Percentiles rank a stretch among this genome's conserved stretches.
phyloP scores from a whole-genome alignment of 331 rosid genomes.

The Quercus phellos region DNA sequence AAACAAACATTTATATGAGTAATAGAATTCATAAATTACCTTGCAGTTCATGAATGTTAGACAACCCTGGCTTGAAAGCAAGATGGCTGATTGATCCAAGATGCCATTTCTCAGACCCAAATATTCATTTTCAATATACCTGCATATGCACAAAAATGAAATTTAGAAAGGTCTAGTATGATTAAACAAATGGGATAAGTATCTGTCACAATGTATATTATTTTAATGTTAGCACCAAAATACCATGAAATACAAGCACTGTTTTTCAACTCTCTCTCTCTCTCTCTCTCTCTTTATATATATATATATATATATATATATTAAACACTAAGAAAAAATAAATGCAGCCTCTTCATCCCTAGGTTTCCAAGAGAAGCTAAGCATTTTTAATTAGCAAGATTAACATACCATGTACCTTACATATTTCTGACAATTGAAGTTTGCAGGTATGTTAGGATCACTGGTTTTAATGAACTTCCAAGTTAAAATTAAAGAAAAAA shows the following conservation, averaged over 20 bases:
- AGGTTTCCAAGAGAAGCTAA: not conserved
- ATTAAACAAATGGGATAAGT: conserved; percentile 1
- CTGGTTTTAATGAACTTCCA: not conserved
- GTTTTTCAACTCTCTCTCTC: not conserved
- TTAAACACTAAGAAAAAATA: not conserved
- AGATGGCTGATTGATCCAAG: conserved; percentile 95
- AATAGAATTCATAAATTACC: conserved; percentile 44
- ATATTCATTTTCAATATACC: conserved; percentile 90
- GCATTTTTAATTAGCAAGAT: not conserved
- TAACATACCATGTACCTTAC: not conserved
- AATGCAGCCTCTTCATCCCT: not conserved
- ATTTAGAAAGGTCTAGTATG: conserved; percentile 13
- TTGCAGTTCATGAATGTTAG: conserved; percentile 95
- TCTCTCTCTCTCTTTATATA: too few species aligned
- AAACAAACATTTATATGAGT: not conserved
- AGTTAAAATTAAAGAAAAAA: too few species aligned
- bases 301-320: too few species aligned
- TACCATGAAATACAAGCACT: not conserved
- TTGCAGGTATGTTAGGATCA: not conserved
- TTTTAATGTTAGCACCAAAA: not conserved
- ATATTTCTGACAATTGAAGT: not conserved
- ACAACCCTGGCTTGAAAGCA: conserved; percentile 79
- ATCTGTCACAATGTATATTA: not conserved
- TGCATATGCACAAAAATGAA: conserved; percentile 24
- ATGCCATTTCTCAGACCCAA: conserved; percentile 94